Base-by-base conservation (phyloP, 2,329 filamentous ascomycete species). In the Endoconidiophora laricicola region DNA sequence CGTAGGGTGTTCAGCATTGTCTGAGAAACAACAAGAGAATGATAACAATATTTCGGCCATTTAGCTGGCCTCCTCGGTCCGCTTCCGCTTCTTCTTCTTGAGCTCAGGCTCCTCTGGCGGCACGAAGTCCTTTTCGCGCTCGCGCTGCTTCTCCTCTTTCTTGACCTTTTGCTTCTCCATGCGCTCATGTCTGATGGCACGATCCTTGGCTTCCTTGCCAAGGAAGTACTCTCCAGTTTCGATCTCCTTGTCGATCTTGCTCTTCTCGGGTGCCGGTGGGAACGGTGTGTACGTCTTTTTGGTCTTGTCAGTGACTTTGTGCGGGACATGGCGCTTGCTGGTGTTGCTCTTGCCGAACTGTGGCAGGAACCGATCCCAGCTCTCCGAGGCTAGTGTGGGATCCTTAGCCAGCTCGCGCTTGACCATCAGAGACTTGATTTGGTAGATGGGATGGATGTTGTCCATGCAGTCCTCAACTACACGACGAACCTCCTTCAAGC, bases 261-360 rank as follows among this genome's bases (percentile, higher is more conserved):
- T 95, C 84, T 94, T 94, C 73, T 98, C 90, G 57, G 88, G 87
- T 41, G 87, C 78, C 5, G 91, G 91, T 45, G 91, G 91, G 79
- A 98, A 98, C 7, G 91, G 90, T 56, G 93, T 98, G 72, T 95
- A 98, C 10, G 73, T 67, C 75, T 94, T 96, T 76, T 90, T 94
- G 62, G 71, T 67, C 75, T 98, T 98, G 71, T 98, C 88, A 49
- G 78, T 86, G 62, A 98, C 80, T 60, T 85, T 86, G 71, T 78
- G 77, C 0, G 91, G 93, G 58, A 81, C 78, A 57, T 78, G 77
- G 57, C 91, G 76, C 69, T 87, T 88, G 69, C 78, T 87, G 56
- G 96, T 74, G 50, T 82, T 90, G 61, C 86, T 80, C 72, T 85
- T 94, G 76, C 94, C 94, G 72, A 96, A 96, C 64, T 98, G 87